A percentile compares a stretch with the other conserved stretches of the same genome.
These are phyloP conservation scores for Aspergillus nomiae DNA, from an alignment of 2,329 filamentous ascomycete genomes.

Conservation along the genomic window DNA sequence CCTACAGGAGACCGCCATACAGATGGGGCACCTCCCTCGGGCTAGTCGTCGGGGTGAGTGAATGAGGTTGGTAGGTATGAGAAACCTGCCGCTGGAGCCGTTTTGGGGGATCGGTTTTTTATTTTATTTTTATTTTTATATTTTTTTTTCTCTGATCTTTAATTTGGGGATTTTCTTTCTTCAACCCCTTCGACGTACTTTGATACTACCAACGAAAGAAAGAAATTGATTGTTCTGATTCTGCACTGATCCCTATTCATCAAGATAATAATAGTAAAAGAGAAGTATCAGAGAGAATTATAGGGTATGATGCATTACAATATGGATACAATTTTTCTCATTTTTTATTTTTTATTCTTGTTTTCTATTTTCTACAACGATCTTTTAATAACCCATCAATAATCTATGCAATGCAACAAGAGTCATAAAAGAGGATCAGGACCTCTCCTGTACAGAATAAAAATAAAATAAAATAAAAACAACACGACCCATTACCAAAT, in stretches of 20 bases:
- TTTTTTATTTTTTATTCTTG: neutral
- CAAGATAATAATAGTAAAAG: neutral
- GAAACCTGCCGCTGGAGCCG: slow-evolving; percentile 1
- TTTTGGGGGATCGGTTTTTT: neutral
- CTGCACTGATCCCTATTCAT: neutral
- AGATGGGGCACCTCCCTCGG: neutral
- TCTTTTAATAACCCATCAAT: neutral
- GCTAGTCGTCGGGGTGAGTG: neutral
- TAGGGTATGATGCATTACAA: neutral
- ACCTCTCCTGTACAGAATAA: neutral
- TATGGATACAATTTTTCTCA: neutral
- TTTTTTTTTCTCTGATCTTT: neutral
- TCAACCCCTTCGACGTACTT: neutral
- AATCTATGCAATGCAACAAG: neutral
- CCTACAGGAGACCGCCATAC: neutral
- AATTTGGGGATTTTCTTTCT: neutral
- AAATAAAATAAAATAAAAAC: neutral
- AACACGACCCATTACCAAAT: slow-evolving; percentile 3
- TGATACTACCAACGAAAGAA: neutral
- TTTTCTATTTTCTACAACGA: neutral
- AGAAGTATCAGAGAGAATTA: neutral
- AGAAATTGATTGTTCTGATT: neutral
- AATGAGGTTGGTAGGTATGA: slow-evolving; percentile 4
- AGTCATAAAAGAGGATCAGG: neutral
- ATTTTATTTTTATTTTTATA: neutral